Conservation (phyloP, 2,329 filamentous ascomycete genomes). For the Diplodia mutila region DNA sequence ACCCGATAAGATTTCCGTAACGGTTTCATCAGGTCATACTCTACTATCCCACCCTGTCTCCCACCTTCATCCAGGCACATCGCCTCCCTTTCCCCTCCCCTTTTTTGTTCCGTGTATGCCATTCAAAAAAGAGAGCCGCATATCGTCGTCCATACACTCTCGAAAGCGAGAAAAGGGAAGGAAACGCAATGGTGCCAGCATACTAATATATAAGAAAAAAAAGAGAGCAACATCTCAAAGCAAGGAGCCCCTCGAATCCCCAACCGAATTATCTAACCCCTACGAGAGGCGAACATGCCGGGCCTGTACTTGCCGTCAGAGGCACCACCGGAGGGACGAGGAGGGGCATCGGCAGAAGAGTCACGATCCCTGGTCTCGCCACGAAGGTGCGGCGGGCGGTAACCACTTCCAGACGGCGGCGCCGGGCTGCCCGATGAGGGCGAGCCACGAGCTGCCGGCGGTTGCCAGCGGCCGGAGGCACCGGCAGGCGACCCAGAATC, state of each 20-base stretch:
- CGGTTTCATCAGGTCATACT: conserved; percentile 6
- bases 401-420: conserved; percentile 4
- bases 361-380: conserved; percentile 27
- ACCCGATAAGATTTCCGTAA: neutral
- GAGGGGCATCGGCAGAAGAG: conserved; percentile 21
- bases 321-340: conserved; percentile 20
- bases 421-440: conserved; percentile 22
- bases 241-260: neutral
- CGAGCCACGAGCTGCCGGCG: conserved; percentile 14
- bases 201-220: neutral
- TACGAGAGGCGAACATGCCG: conserved; percentile 37
- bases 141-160: neutral
- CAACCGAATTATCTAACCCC: conserved; percentile 9
- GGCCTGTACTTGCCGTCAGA: conserved; percentile 47
- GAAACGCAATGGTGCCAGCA: neutral
- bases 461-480: conserved; percentile 27
- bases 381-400: conserved; percentile 25
- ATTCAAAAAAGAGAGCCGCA: neutral
- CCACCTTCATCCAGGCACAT: conserved; percentile 2
- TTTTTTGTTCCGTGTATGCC: neutral
- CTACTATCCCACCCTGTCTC: neutral
- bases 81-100: neutral
- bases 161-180: neutral
- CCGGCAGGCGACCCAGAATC: conserved; percentile 37
- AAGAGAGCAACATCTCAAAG: neutral